Percentiles rank a stretch among this genome's conserved stretches.
Conservation (phyloP, 345 rosid species). For the Eutrema yunnanense region DNA sequence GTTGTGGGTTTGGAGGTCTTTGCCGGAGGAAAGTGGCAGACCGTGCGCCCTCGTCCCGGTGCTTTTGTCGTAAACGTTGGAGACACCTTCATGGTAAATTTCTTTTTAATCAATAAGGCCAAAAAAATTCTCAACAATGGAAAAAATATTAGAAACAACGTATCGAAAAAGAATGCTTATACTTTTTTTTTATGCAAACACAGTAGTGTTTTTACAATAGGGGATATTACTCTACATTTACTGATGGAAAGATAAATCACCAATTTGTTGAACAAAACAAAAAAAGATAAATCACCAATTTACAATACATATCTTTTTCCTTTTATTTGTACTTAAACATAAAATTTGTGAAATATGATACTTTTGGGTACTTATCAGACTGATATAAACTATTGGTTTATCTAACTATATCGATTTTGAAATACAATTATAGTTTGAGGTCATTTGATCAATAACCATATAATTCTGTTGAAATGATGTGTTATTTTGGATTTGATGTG, state of each 20-base stretch:
- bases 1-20: constrained; percentile 50
- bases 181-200: neutral
- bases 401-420: neutral
- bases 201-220: neutral
- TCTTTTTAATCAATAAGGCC: neutral
- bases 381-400: neutral
- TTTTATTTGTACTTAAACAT: no score
- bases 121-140: neutral
- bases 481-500: constrained; percentile 6
- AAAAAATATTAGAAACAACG: neutral
- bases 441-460: neutral
- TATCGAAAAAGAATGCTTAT: neutral
- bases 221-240: neutral
- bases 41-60: constrained; percentile 33
- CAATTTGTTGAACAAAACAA: no score
- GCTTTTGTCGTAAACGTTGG: constrained; percentile 59
- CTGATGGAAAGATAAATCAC: neutral
- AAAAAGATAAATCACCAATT: no score
- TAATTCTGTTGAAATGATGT: neutral
- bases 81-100: constrained; percentile 48
- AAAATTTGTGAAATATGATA: neutral
- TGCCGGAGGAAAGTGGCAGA: constrained; percentile 31
- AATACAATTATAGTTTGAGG: neutral
- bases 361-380: neutral
- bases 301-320: no score